Evolutionary conservation across 169 alveolate species (phyloP), one percentile per base, ranked within the genome.

Genomic region (Plasmodium vivax): DNA sequence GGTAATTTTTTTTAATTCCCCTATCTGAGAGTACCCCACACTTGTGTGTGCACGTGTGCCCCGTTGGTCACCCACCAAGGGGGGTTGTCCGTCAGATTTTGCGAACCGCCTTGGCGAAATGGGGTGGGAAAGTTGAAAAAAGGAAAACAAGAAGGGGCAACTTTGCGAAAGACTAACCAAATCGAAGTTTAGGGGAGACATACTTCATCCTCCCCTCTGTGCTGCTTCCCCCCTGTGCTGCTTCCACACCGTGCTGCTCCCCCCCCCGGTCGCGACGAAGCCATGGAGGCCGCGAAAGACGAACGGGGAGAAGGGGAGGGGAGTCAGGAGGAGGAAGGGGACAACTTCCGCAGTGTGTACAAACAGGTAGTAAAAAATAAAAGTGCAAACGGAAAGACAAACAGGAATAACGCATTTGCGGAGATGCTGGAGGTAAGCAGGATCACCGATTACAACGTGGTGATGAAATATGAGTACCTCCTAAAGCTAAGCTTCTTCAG

Each of bases 391-490:
- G 82, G 56, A 58, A 51, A 90, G 30, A 62, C 77, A 68, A 68
- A 43, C 19, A 62, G 43, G 0, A 81, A 90, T 9, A 85, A 51
- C 16, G 19, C n/a, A 3, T 74, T 80, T 30, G 9, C 54, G 4
- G 75, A 90, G 16, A 80, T 80, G 45, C n/a, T 90, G 23, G 94
- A 90, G 32, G 45, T 90, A 45, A 80, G 94, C 43, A 58, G 83
- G 19, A 74, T 90, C 14, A 90, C 32, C 8, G 94, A 90, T 68
- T 90, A 90, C 68, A 90, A 90, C 36, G 16, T 27, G 16, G 72
- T 90, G 16, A 90, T 81, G 90, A 62, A 90, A 51, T 90, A 90
- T 80, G 94, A 90, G 74, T 90, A 90, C 56, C 81, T 90, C 12
- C 56, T 90, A 6, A 90, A 90, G 41, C n/a, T 71, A 8, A 10